phyloP scores from a whole-genome alignment of 306 rosid species.

The Prunus dulcis region DNA sequence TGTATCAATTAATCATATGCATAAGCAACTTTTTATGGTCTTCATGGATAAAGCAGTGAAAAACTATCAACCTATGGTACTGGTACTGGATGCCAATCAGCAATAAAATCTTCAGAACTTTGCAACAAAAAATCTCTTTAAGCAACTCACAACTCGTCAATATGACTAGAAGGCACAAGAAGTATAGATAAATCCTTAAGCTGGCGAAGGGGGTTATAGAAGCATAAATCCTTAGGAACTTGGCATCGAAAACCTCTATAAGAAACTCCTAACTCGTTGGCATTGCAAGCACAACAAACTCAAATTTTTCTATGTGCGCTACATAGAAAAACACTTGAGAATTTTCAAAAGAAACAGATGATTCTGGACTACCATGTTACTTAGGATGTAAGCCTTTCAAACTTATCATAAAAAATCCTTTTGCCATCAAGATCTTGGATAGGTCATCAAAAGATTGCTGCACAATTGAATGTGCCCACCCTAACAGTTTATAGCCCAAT shows the following conservation, averaged over 20 bases:
- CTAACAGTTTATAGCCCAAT: background rate
- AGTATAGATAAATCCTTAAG: background rate
- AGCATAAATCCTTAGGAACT: background rate
- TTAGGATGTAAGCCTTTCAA: background rate
- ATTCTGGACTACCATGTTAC: background rate
- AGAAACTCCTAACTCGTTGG: too few species aligned
- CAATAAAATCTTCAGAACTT: background rate
- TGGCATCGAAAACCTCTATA: background rate
- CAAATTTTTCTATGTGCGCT: background rate
- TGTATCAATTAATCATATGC: slow-evolving; percentile 11
- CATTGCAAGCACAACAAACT: too few species aligned
- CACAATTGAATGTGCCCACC: background rate
- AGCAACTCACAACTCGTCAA: background rate
- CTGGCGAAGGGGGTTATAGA: background rate
- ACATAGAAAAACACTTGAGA: background rate
- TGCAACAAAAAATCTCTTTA: background rate
- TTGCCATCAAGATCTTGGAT: background rate
- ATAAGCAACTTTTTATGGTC: background rate
- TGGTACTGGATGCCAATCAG: background rate
- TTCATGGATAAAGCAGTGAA: background rate
- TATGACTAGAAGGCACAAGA: background rate
- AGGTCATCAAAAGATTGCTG: background rate
- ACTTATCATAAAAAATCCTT: background rate
- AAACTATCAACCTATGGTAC: background rate
- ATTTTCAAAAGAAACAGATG: background rate